These are phyloP conservation scores for Manihot esculenta DNA, from an alignment of 441 rosid genomes.

Conservation along the genomic window DNA sequence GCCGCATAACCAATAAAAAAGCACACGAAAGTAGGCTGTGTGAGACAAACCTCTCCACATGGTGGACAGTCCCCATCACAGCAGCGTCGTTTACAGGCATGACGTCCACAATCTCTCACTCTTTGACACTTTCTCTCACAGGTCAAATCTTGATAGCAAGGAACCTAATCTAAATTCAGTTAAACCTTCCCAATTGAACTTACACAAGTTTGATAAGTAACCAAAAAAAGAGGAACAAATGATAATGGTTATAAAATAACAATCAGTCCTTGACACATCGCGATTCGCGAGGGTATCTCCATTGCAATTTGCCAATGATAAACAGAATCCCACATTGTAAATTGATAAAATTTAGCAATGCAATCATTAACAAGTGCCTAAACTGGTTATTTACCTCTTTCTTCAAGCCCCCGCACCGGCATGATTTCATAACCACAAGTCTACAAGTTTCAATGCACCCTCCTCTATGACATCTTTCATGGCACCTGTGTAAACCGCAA, in stretches of 20 bases:
- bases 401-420: slow-evolving; percentile 73
- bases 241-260: not conserved
- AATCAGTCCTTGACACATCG: not conserved
- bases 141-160: slow-evolving; percentile 91
- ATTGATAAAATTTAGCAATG: not conserved
- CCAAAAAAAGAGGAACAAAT: not conserved
- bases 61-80: slow-evolving; percentile 94
- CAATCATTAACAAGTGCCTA: not conserved
- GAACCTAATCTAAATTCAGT: slow-evolving; percentile 81
- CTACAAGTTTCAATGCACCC: slow-evolving; percentile 82
- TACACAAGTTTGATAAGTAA: not conserved
- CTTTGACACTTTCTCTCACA: slow-evolving; percentile 87
- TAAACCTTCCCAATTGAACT: slow-evolving; percentile 25
- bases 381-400: slow-evolving; percentile 62
- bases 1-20: not conserved
- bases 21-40: slow-evolving; percentile 6
- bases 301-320: not conserved
- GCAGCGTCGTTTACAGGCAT: slow-evolving; percentile 93
- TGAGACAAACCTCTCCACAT: slow-evolving; percentile 64
- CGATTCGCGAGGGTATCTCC: not conserved
- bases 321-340: slow-evolving; percentile 9
- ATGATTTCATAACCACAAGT: slow-evolving; percentile 60
- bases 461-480: slow-evolving; percentile 84
- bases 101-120: slow-evolving; percentile 81
- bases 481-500: slow-evolving; percentile 79